These are phyloP conservation scores for Ceratocystis papillata DNA, from an alignment of 2,329 filamentous ascomycete species.

Conservation along the genomic window DNA sequence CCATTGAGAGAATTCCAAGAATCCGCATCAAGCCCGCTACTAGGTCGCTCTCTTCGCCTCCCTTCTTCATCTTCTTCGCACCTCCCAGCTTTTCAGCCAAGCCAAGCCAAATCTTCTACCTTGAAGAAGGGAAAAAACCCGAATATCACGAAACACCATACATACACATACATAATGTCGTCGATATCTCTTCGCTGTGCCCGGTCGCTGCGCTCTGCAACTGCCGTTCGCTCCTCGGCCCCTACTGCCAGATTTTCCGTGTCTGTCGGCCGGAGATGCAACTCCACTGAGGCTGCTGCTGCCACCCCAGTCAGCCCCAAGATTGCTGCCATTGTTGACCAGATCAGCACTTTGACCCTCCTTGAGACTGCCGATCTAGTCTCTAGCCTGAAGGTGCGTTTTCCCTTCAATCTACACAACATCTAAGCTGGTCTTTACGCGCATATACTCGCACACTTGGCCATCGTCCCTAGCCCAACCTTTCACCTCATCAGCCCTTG, in stretches of 20 bases:
- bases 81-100: neutral
- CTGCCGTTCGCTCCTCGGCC: conserved; percentile 38
- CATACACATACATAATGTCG: conserved; percentile 17
- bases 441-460: neutral
- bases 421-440: neutral
- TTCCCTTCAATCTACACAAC: neutral
- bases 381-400: conserved; percentile 75
- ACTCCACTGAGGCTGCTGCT: conserved; percentile 64
- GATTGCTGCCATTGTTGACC: conserved; percentile 88
- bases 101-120: neutral
- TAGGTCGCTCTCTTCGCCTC: conserved; percentile 8
- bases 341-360: conserved; percentile 96
- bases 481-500: neutral
- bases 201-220: conserved; percentile 35
- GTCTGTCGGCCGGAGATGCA: conserved; percentile 59
- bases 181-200: conserved; percentile 23
- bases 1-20: conserved; percentile 9
- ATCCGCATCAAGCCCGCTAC: neutral
- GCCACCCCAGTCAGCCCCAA: conserved; percentile 60
- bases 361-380: conserved; percentile 96
- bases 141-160: neutral
- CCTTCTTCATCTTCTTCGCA: neutral
- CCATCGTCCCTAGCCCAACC: neutral
- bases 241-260: conserved; percentile 40
- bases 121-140: neutral